These are phyloP conservation scores for Populus hybrid DNA, from an alignment of 441 rosid species.

Conservation along the genomic window DNA sequence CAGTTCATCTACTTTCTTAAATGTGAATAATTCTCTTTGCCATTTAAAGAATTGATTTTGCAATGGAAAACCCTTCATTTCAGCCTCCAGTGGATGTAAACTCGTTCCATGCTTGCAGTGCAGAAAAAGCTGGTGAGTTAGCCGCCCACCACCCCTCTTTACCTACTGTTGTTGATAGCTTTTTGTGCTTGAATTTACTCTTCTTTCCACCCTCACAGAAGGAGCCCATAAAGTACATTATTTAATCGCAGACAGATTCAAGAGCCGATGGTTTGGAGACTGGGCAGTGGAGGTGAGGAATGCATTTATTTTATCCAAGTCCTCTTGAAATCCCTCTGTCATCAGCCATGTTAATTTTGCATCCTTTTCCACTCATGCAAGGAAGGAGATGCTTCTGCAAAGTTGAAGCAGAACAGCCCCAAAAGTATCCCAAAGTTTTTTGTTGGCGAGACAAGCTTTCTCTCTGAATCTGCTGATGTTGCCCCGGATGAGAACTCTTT, in stretches of 20 bases:
- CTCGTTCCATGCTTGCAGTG: slow-evolving; percentile 21
- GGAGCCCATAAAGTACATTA: slow-evolving; percentile 18
- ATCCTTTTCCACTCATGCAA: slow-evolving; percentile 9
- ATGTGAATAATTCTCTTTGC: slow-evolving; percentile 10
- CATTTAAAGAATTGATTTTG: slow-evolving; percentile 27
- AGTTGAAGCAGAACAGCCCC: slow-evolving; percentile 16
- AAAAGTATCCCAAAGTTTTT: slow-evolving; percentile 31
- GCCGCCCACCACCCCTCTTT: neutral
- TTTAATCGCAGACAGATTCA: slow-evolving; percentile 25
- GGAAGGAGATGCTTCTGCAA: slow-evolving; percentile 38
- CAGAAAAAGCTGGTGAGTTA: slow-evolving; percentile 31
- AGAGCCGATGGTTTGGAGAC: slow-evolving; percentile 47
- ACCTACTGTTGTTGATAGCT: slow-evolving; percentile 6
- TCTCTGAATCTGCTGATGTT: slow-evolving; percentile 59
- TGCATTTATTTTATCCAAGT: slow-evolving; percentile 11
- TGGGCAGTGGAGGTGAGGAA: slow-evolving; percentile 38
- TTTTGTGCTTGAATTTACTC: slow-evolving; percentile 7
- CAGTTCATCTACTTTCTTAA: neutral
- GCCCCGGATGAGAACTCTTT: slow-evolving; percentile 55
- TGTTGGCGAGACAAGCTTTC: slow-evolving; percentile 52
- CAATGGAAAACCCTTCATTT: slow-evolving; percentile 17
- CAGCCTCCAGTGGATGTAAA: slow-evolving; percentile 27
- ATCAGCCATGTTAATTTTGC: neutral
- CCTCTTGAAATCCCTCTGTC: neutral
- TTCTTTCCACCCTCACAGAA: slow-evolving; percentile 15